phyloP scores from a whole-genome alignment of 352 stramenopile genomes.

The Phytophthora quininea region DNA sequence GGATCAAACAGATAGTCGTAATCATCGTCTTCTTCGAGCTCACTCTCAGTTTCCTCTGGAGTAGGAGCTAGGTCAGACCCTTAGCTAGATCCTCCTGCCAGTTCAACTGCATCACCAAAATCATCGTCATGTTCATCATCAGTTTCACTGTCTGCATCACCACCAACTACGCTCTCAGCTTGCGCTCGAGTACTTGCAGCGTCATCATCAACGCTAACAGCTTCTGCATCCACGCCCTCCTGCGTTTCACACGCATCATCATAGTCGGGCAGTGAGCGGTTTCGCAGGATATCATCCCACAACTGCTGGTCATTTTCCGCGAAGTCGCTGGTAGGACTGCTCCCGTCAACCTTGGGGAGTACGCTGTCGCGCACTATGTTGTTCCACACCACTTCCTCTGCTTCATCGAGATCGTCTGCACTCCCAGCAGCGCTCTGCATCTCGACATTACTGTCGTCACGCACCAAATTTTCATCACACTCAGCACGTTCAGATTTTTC shows the following conservation, averaged over 20 bases:
- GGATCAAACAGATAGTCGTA: constrained; percentile 12
- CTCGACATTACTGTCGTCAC: neutral
- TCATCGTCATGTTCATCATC: neutral
- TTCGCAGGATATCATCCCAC: no score
- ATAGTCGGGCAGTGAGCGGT: neutral
- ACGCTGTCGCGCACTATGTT: neutral
- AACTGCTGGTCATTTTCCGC: no score
- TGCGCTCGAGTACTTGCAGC: neutral
- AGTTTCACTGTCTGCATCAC: neutral
- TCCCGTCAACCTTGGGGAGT: neutral
- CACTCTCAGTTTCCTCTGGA: neutral
- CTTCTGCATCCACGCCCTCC: constrained; percentile 5
- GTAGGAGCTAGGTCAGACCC: neutral
- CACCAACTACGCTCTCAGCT: neutral
- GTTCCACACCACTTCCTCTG: neutral
- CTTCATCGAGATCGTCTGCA: neutral
- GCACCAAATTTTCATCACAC: neutral
- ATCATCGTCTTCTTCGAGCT: neutral
- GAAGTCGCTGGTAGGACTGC: neutral
- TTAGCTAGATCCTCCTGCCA: neutral
- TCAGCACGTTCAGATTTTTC: constrained; percentile 1
- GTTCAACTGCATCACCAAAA: neutral
- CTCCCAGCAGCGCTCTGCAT: neutral
- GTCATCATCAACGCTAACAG: neutral
- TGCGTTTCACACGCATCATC: constrained; percentile 14